A percentile compares a stretch with the other conserved stretches of the same genome.
Evolutionary conservation across 495 filamentous ascomycete species (phyloP).

Genomic region (Penicillium bialowiezense): DNA sequence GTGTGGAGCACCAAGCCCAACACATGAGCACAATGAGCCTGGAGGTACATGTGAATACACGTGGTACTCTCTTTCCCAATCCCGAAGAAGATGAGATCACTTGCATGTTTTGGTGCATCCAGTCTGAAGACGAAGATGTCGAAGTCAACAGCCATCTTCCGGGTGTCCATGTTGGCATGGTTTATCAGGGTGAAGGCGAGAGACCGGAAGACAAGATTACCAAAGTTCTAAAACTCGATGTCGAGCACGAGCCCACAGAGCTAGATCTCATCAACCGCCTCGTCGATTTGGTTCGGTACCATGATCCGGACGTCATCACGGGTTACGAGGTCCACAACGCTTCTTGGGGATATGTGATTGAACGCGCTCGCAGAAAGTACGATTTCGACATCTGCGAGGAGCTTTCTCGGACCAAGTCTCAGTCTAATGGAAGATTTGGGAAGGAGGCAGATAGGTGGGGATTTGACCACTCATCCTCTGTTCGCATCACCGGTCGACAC

Average conservation of each 20-base stretch:
- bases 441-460: constrained; percentile 89
- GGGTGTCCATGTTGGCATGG: constrained; percentile 57
- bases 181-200: constrained; percentile 38
- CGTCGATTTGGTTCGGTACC: constrained; percentile 77
- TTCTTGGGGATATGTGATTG: constrained; percentile 95
- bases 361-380: constrained; percentile 80
- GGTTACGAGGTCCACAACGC: constrained; percentile 92
- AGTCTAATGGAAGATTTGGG: constrained; percentile 77
- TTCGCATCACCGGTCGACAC: constrained; percentile 86
- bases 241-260: constrained; percentile 75
- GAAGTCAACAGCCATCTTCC: constrained; percentile 52
- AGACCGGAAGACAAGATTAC: constrained; percentile 51
- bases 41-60: constrained; percentile 91
- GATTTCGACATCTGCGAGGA: constrained; percentile 89
- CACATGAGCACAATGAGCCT: constrained; percentile 97
- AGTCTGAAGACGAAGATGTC: constrained; percentile 63
- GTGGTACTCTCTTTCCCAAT: constrained; percentile 75
- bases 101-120: constrained; percentile 87
- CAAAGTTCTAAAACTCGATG: constrained; percentile 50
- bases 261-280: constrained; percentile 78
- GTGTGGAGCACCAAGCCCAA: constrained; percentile 79
- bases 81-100: constrained; percentile 88
- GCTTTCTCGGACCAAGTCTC: constrained; percentile 79
- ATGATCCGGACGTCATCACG: constrained; percentile 91
- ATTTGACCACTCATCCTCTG: constrained; percentile 83